Percentiles rank a stretch among this genome's conserved stretches.
Conservation (phyloP, 352 stramenopile genomes). For the Globisporangium cederbergense region DNA sequence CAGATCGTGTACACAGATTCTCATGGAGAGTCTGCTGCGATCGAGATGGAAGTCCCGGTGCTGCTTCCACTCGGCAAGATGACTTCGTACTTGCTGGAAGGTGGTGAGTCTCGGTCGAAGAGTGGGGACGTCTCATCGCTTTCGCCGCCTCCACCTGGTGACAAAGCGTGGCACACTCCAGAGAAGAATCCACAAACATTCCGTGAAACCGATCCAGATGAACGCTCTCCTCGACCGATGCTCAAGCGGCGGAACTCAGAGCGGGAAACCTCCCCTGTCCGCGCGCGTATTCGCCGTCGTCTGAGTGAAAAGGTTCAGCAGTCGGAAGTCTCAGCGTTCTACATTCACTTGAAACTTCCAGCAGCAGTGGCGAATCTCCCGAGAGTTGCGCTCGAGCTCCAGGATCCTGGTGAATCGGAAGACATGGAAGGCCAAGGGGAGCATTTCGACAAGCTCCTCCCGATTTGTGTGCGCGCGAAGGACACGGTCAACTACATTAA, state of each 20-base stretch:
- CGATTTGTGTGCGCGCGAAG: conserved; percentile 56
- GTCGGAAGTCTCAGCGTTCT: conserved; percentile 46
- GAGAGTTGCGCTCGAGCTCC: conserved; percentile 64
- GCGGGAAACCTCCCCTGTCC: conserved; percentile 48
- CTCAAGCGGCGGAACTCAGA: conserved; percentile 33
- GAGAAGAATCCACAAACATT: conserved; percentile 21
- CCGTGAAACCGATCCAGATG: conserved; percentile 24
- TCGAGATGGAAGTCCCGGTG: conserved; percentile 78
- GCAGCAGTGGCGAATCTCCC: conserved; percentile 58
- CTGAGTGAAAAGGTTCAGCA: conserved; percentile 52
- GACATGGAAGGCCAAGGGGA: conserved; percentile 13
- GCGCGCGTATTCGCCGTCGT: conserved; percentile 50
- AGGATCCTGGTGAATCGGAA: conserved; percentile 40
- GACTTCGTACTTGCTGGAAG: conserved; percentile 61
- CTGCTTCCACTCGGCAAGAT: conserved; percentile 60
- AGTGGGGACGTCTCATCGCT: conserved; percentile 43
- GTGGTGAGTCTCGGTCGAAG: conserved; percentile 15
- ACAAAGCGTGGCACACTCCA: conserved; percentile 38
- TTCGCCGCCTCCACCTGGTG: conserved; percentile 52
- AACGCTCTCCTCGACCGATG: conserved; percentile 23
- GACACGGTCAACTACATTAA: conserved; percentile 83
- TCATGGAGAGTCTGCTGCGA: conserved; percentile 40
- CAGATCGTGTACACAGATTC: conserved; percentile 54
- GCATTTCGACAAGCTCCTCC: conserved; percentile 29
- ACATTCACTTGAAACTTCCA: conserved; percentile 63